Evolutionary conservation across 1,284 basidiomycete species (phyloP).

Genomic region (Malassezia nana): DNA sequence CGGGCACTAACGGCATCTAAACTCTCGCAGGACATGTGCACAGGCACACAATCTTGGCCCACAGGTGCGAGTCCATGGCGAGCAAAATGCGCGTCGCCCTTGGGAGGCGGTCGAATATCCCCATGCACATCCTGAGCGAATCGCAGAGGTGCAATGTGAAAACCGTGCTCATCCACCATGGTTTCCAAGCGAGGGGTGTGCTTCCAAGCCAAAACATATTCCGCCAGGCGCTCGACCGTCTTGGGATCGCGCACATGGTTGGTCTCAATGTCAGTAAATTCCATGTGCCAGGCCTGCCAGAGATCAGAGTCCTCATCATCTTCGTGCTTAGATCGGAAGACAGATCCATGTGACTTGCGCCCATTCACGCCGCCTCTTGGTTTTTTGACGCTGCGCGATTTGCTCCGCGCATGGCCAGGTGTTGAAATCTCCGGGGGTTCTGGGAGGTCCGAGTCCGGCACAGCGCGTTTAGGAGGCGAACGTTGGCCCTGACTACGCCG

Average conservation of each 20-base stretch:
- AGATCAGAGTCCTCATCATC: conserved; percentile 28
- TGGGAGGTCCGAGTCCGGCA: not conserved
- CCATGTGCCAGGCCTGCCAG: conserved; percentile 43
- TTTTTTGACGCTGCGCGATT: conserved; percentile 21
- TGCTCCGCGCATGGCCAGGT: conserved; percentile 9
- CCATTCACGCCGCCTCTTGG: not conserved
- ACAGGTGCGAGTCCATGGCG: conserved; percentile 24
- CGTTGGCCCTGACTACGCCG: not conserved
- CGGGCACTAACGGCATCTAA: conserved; percentile 22
- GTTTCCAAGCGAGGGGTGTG: conserved; percentile 1
- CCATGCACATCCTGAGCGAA: not conserved
- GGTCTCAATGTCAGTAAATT: conserved; percentile 36
- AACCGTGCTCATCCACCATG: not conserved
- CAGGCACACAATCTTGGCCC: conserved; percentile 36
- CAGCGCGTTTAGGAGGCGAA: not conserved
- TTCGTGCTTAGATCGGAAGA: conserved; percentile 18
- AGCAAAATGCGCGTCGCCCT: not conserved
- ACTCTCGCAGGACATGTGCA: conserved; percentile 25
- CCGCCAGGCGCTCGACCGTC: conserved; percentile 19
- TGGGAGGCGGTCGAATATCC: not conserved
- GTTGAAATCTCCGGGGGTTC: not conserved
- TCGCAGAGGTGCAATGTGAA: not conserved
- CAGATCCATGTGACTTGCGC: conserved; percentile 20
- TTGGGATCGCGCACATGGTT: conserved; percentile 29
- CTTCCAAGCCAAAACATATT: not conserved